Evolutionary conservation across 371 early-diverging fungal species (phyloP).

Genomic region (Agmasoma carcini): DNA sequence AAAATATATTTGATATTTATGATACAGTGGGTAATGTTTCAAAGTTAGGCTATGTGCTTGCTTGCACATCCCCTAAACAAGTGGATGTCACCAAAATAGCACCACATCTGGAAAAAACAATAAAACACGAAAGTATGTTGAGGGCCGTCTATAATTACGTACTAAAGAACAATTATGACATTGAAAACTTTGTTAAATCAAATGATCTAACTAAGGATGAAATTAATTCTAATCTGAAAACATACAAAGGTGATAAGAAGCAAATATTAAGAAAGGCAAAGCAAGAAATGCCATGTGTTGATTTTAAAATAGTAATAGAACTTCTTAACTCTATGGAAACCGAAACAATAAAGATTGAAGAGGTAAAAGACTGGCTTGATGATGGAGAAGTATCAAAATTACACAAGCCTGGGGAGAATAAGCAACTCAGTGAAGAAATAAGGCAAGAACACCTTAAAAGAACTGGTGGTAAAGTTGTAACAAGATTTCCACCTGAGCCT

Average conservation of each 20-base stretch:
- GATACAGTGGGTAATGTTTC: conserved; percentile 1
- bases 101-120: conserved; percentile 7
- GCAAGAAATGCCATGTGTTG: conserved; percentile 20
- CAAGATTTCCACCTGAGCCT: conserved; percentile 99
- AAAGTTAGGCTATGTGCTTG: conserved; percentile 37
- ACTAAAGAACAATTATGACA: conserved; percentile 15
- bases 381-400: conserved; percentile 56
- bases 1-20: conserved; percentile 28
- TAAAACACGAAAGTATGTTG: conserved; percentile 37
- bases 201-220: conserved; percentile 13
- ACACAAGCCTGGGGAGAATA: conserved; percentile 89
- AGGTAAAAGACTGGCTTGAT: conserved; percentile 30
- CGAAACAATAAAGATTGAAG: background rate
- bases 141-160: conserved; percentile 13
- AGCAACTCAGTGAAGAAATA: conserved; percentile 74
- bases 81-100: conserved; percentile 19
- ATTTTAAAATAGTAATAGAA: conserved; percentile 27
- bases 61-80: conserved; percentile 33
- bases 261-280: conserved; percentile 31
- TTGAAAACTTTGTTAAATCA: conserved; percentile 13
- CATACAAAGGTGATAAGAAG: conserved; percentile 12
- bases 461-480: conserved; percentile 79
- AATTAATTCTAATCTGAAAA: conserved; percentile 11
- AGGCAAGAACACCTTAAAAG: conserved; percentile 75
- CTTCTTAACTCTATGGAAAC: background rate